Evolutionary conservation across 1,284 basidiomycete genomes (phyloP), one percentile per base, ranked within the genome.

Genomic region (Fomitopsis pinicola): DNA sequence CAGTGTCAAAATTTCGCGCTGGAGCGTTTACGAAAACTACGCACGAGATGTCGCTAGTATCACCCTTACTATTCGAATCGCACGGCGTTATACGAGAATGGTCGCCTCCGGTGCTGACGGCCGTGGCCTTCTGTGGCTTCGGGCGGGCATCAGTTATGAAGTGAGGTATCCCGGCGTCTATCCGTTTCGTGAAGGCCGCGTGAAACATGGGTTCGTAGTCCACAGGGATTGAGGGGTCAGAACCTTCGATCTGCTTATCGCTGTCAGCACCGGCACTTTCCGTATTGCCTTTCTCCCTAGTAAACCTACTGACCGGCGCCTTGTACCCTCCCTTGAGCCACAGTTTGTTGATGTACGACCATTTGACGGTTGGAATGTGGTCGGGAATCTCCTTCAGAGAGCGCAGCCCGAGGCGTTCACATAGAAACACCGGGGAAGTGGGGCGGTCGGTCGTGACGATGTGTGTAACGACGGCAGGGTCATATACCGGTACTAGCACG

Each of bases 351-450:
- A 87, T 74, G 88, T 88, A 90, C 10, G 66, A 67, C 88, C 88
- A 89, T 19, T 67, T 81, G 22, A 90, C 77, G 12, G 82, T 86
- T 4, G 85, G 85, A 17, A 90, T 85, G 55, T 82, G 74, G 22
- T 78, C 69, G 1, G 88, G 88, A 53, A 90, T 85, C 7, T 87
- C 79, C 6, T 70, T 71, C 9, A 87, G 66, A 4, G 68, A 76
- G 64, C 78, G 81, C 17, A 88, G 64, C 0, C 81, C 80, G 14
- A 78, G 62, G 5, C 69, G 62, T 73, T 71, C 68, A 8, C 38
- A 15, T 22, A 86, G 55, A 61, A 79, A 67, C 73, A 69, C 44
- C 66, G 76, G 59, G 63, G 66, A 44, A 7, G 68, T 69, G 0
- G 76, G 52, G 3, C 28, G 14, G n/a, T 54, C 72, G 57, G 84